phyloP scores from a whole-genome alignment of 2,329 filamentous ascomycete genomes.

The Colletotrichum simmondsii region DNA sequence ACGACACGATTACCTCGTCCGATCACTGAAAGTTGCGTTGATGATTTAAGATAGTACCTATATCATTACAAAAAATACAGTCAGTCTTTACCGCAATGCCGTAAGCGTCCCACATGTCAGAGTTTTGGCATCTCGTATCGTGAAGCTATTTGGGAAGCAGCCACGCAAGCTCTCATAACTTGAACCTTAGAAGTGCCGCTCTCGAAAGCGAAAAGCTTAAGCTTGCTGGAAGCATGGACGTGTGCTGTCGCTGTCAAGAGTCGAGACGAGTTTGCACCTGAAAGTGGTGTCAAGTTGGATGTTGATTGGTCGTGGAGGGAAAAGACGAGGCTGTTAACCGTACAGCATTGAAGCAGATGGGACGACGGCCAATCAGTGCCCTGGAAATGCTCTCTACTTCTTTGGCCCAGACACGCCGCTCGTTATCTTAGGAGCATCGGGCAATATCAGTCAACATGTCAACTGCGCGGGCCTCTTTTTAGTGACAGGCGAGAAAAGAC shows the following conservation, averaged over 20 bases:
- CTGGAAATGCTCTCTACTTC: neutral
- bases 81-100: slow-evolving; percentile 26
- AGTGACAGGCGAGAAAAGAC: neutral
- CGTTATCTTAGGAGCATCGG: neutral
- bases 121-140: slow-evolving; percentile 7
- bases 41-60: neutral
- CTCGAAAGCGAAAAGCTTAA: neutral
- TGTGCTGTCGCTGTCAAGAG: neutral
- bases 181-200: neutral
- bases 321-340: neutral
- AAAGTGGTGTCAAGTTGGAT: neutral
- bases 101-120: slow-evolving; percentile 19
- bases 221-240: neutral
- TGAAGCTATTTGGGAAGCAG: neutral
- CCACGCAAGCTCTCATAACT: slow-evolving; percentile 4
- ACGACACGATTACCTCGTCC: neutral
- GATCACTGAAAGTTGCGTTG: neutral
- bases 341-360: neutral
- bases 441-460: neutral
- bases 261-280: neutral
- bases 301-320: neutral
- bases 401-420: neutral
- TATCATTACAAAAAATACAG: slow-evolving; percentile 15
- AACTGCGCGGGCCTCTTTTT: neutral
- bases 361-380: slow-evolving; percentile 1